A percentile compares a stretch with the other conserved stretches of the same genome.
Conservation (phyloP, 1,139 yeast genomes). For the Maudiozyma humilis region DNA sequence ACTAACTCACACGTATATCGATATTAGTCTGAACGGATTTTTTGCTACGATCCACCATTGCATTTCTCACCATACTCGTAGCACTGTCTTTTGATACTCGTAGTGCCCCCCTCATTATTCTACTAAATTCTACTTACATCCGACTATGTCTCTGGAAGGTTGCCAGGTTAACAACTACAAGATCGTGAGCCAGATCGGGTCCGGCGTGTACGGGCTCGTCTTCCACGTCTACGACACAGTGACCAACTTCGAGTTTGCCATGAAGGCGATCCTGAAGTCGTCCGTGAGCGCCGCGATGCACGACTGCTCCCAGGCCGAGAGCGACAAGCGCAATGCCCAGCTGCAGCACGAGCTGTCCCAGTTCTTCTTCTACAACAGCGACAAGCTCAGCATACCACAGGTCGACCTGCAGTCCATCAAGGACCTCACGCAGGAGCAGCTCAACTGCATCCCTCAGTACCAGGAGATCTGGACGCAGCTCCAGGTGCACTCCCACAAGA, state of each 20-base stretch:
- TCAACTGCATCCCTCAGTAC: conserved; percentile 24
- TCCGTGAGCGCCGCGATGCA: conserved; percentile 6
- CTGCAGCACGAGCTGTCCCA: conserved; percentile 25
- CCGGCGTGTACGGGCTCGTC: conserved; percentile 85
- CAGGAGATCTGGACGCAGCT: conserved; percentile 69
- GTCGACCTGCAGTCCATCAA: conserved; percentile 26
- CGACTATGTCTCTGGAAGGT: conserved; percentile 21
- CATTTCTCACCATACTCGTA: too few species aligned
- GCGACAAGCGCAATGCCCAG: conserved; percentile 23
- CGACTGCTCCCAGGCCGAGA: conserved; percentile 23
- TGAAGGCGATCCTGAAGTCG: conserved; percentile 59
- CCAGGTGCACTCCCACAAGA: conserved; percentile 68
- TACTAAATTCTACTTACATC: neutral
- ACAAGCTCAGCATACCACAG: conserved; percentile 25
- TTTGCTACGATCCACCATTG: too few species aligned
- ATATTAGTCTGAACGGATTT: too few species aligned
- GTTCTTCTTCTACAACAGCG: conserved; percentile 22
- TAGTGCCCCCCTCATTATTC: too few species aligned
- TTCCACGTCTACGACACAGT: conserved; percentile 55
- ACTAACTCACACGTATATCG: too few species aligned
- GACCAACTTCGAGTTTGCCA: conserved; percentile 52
- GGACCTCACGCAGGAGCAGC: conserved; percentile 19
- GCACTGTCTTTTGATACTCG: too few species aligned
- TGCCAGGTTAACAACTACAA: conserved; percentile 25
- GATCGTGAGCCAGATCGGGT: conserved; percentile 44